Evolutionary conservation across 371 early-diverging fungal species (phyloP).

Genomic region (Zychaea mexicana): DNA sequence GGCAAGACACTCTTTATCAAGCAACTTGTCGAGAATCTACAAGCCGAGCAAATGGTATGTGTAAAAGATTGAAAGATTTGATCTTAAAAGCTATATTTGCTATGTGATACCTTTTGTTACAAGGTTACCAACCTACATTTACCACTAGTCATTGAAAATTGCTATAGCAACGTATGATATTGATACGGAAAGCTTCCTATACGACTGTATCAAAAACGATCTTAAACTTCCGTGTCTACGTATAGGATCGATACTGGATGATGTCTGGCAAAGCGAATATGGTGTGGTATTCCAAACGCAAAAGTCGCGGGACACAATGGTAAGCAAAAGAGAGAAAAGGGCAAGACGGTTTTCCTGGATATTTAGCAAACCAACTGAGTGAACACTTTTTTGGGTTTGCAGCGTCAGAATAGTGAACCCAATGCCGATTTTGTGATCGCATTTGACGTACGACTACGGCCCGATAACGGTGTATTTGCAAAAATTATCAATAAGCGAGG

Average conservation of each 20-base stretch:
- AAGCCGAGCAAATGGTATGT: not conserved
- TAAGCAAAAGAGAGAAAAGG: not conserved
- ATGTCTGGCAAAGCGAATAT: conserved; percentile 16
- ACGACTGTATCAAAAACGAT: not conserved
- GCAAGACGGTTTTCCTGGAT: not conserved
- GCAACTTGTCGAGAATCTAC: not conserved
- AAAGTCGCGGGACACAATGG: not conserved
- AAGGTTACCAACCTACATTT: no score
- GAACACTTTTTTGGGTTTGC: not conserved
- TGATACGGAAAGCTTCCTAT: conserved; percentile 8
- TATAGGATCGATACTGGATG: conserved; percentile 10
- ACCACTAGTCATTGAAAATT: conserved; percentile 4
- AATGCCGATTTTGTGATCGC: conserved; percentile 12
- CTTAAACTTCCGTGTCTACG: conserved; percentile 11
- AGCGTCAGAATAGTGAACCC: not conserved
- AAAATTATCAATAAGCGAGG: not conserved
- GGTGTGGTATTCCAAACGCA: conserved; percentile 5
- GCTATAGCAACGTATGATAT: conserved; percentile 12
- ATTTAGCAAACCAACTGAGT: not conserved
- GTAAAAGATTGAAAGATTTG: not conserved
- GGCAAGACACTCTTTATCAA: conserved; percentile 9
- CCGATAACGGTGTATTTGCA: conserved; percentile 1
- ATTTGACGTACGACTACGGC: conserved; percentile 10
- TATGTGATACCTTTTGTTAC: no score
- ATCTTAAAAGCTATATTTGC: no score